These are phyloP conservation scores for Boechera retrofracta DNA, from an alignment of 345 rosid genomes.

Conservation along the genomic window DNA sequence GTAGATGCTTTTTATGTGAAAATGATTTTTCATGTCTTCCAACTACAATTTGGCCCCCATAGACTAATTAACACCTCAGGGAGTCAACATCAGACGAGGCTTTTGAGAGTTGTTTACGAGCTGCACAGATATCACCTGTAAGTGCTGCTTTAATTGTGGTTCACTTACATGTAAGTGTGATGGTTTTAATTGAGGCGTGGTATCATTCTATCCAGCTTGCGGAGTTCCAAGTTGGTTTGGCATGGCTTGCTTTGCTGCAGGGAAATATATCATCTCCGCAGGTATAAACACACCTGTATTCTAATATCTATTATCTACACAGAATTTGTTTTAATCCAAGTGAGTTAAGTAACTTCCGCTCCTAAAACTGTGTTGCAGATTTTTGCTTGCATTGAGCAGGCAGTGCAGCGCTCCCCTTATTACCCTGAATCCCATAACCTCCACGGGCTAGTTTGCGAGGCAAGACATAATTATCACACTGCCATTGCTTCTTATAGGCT, in stretches of 20 bases:
- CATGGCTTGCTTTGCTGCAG: slow-evolving; percentile 74
- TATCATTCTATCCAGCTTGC: slow-evolving; percentile 65
- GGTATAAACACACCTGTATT: slow-evolving; percentile 50
- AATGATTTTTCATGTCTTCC: slow-evolving; percentile 7
- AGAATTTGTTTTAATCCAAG: neutral
- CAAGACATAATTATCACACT: slow-evolving; percentile 63
- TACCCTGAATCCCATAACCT: slow-evolving; percentile 87
- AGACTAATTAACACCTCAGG: slow-evolving; percentile 53
- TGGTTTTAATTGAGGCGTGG: slow-evolving; percentile 35
- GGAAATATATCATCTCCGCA: slow-evolving; percentile 79
- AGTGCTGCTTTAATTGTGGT: slow-evolving; percentile 34
- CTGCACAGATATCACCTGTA: slow-evolving; percentile 89
- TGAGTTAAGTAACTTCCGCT: neutral
- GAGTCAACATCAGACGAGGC: slow-evolving; percentile 69
- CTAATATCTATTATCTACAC: neutral
- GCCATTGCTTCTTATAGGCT: slow-evolving; percentile 72
- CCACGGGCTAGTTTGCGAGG: slow-evolving; percentile 84
- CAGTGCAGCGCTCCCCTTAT: slow-evolving; percentile 80
- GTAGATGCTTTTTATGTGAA: slow-evolving; percentile 48
- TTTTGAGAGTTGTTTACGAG: slow-evolving; percentile 92
- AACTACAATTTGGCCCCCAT: slow-evolving; percentile 6
- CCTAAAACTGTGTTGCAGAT: slow-evolving; percentile 60
- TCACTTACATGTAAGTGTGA: slow-evolving; percentile 14
- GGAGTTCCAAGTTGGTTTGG: slow-evolving; percentile 92
- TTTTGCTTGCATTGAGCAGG: slow-evolving; percentile 85